Conservation (phyloP, 2,329 filamentous ascomycete species). For the Talaromyces marneffei region DNA sequence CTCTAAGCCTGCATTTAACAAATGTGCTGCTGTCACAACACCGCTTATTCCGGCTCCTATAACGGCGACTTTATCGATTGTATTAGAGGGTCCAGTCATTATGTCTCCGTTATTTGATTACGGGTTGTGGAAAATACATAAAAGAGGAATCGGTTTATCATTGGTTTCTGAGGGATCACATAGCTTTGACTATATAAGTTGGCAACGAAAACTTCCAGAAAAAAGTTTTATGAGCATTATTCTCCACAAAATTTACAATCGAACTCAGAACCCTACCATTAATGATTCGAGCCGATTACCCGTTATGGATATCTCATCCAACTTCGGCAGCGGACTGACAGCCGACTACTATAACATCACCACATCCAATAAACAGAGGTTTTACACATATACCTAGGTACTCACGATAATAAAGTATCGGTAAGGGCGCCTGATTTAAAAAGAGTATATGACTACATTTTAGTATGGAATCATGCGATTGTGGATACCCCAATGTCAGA, state of each 20-base stretch:
- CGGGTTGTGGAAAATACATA: too few relatives aligned
- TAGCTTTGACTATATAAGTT: background rate
- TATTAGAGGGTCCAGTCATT: background rate
- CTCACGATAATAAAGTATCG: background rate
- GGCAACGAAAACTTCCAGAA: background rate
- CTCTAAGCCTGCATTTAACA: slow-evolving; percentile 42
- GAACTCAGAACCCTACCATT: background rate
- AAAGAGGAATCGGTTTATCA: background rate
- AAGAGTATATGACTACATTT: background rate
- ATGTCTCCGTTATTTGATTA: background rate
- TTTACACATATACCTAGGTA: background rate
- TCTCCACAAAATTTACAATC: background rate
- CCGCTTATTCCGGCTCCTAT: slow-evolving; percentile 51
- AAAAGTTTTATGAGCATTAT: background rate
- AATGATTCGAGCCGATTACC: background rate
- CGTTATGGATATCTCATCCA: background rate
- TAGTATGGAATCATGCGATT: background rate
- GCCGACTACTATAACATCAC: background rate
- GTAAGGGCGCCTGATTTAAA: background rate
- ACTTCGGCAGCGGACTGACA: background rate
- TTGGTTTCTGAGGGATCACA: background rate
- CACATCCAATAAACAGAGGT: background rate
- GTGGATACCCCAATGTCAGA: too few relatives aligned
- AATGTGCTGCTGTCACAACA: slow-evolving; percentile 43
- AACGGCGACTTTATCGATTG: slow-evolving; percentile 36